Evolutionary conservation across 2,329 filamentous ascomycete genomes (phyloP).

Genomic region (Claviceps sp.): DNA sequence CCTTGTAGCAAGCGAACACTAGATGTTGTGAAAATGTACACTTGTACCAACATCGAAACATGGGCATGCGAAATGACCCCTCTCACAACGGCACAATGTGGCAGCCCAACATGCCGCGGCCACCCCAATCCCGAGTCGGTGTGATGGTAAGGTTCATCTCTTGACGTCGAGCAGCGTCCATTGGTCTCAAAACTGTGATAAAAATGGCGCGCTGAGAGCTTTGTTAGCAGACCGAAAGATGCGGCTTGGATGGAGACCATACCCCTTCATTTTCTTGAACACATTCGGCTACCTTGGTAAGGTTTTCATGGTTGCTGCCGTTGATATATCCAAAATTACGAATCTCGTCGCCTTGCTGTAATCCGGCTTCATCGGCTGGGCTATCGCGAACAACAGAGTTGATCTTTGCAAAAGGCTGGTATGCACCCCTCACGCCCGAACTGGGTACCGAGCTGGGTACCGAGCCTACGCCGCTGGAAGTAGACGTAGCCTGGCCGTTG

Average conservation of each 20-base stretch:
- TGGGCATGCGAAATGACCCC: background rate
- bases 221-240: constrained; percentile 11
- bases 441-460: constrained; percentile 23
- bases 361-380: constrained; percentile 70
- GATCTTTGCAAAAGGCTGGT: constrained; percentile 65
- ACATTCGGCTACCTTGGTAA: constrained; percentile 76
- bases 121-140: constrained; percentile 76
- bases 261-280: constrained; percentile 86
- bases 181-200: constrained; percentile 49
- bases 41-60: constrained; percentile 1
- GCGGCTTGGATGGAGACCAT: constrained; percentile 26
- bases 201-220: constrained; percentile 48
- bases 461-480: constrained; percentile 15
- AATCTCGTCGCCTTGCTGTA: constrained; percentile 70
- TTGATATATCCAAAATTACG: constrained; percentile 77
- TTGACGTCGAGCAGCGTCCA: constrained; percentile 27
- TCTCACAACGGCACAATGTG: constrained; percentile 65
- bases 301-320: constrained; percentile 69
- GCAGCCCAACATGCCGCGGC: constrained; percentile 77
- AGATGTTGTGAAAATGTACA: background rate
- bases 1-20: background rate
- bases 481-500: constrained; percentile 6
- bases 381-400: constrained; percentile 68
- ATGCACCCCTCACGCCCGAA: constrained; percentile 13
- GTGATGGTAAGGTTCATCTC: constrained; percentile 60